Evolutionary conservation across 148 eudicot species (phyloP), one percentile per base, ranked within the genome.

Genomic region (Chenopodium album): DNA sequence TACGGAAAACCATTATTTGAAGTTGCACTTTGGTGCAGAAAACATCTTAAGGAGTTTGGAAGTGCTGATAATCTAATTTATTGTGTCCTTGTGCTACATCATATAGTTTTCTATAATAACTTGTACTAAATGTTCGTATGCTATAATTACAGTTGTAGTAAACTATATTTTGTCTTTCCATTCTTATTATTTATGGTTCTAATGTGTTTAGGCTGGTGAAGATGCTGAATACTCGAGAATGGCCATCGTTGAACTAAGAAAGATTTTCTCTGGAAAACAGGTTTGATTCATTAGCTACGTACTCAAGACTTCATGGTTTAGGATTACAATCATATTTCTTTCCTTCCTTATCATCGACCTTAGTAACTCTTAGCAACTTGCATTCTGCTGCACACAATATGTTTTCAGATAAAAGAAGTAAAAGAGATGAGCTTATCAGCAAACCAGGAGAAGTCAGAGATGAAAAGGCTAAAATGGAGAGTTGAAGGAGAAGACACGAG

Each of bases 381-480:
- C 63, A 17, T 46, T 31, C 1, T 69, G 50, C 19, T 47, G 10
- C 67, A 29, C 28, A 47, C 73, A 3, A 50, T 44, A 60, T 8
- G 9, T 84, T 62, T 79, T 26, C 88, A 94, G 98, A 93, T 94
- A 76, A 93, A 87, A 84, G 85, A 82, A 31, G 37, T 89, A 6
- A 84, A 87, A 64, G 98, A 94, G 85, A 93, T 86, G 87, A 94
- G 98, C 84, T 90, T 94, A 85, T 87, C 98, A 66, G 94, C 97
- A 44, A 94, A 93, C 83, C 98, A 94, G 85, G 92, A 88, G 84
- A 94, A 84, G 81, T 91, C 92, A 5, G 85, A 86, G 86, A 89
- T 93, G 92, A 94, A 87, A 86, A 80, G 63, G 46, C 72, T 87
- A 85, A 48, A 84, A 19, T 94, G 97, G 98, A 88, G 87, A 81